Conservation (phyloP, 2,329 filamentous ascomycete species). For the Blastomyces emzantsi region DNA sequence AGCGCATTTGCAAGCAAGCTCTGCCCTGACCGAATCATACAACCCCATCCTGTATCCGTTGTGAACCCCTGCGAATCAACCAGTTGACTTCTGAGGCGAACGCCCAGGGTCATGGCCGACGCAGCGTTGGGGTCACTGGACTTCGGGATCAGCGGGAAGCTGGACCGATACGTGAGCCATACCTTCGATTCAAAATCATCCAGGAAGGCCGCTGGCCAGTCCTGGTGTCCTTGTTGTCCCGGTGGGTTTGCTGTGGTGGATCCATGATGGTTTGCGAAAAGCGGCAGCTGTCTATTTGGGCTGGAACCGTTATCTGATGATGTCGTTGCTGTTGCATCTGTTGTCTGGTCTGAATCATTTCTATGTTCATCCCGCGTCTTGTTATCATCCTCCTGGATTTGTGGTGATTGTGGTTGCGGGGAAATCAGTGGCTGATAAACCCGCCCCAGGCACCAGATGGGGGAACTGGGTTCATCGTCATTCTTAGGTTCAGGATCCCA, state of each 20-base stretch:
- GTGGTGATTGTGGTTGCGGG: constrained; percentile 9
- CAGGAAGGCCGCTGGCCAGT: constrained; percentile 79
- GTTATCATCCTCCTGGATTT: neutral
- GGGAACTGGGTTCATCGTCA: constrained; percentile 55
- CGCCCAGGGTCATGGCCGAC: constrained; percentile 67
- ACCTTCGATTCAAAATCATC: constrained; percentile 87
- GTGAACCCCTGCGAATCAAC: constrained; percentile 74
- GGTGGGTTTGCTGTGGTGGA: neutral
- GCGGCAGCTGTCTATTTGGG: neutral
- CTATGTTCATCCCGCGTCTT: neutral
- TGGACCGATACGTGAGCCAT: constrained; percentile 94
- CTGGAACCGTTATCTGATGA: neutral
- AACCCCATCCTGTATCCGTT: constrained; percentile 94
- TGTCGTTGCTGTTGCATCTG: no score
- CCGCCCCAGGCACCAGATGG: constrained; percentile 75
- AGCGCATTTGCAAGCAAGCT: constrained; percentile 84
- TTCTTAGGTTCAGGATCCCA: constrained; percentile 87
- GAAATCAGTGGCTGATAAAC: constrained; percentile 40
- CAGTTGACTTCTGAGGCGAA: constrained; percentile 72
- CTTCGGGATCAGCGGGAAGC: constrained; percentile 73
- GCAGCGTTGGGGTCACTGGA: constrained; percentile 64
- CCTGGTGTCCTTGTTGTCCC: constrained; percentile 27
- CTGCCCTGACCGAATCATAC: constrained; percentile 96
- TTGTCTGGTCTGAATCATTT: neutral
- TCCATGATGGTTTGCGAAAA: neutral